Conservation (phyloP, 2,329 filamentous ascomycete species). For the Beauveria sp. region DNA sequence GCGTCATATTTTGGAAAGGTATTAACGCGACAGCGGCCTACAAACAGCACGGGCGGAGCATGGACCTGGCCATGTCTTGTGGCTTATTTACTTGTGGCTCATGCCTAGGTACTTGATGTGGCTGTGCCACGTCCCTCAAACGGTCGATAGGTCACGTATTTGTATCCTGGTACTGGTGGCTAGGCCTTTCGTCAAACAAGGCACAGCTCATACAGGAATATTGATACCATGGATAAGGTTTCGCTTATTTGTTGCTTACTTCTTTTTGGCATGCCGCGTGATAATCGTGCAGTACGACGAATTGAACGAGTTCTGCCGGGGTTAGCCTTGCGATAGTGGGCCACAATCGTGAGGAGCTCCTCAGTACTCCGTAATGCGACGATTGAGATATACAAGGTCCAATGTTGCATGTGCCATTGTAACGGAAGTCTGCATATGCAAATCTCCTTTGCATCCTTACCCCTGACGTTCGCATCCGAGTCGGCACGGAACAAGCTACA, state of each 20-base stretch:
- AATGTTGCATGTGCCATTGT: neutral
- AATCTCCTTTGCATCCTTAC: neutral
- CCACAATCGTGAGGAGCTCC: neutral
- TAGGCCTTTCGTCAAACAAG: too few species aligned
- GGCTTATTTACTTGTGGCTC: neutral
- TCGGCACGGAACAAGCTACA: neutral
- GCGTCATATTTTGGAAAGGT: neutral
- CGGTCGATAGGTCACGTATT: too few species aligned
- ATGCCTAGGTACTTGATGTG: too few species aligned
- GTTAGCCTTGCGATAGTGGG: neutral
- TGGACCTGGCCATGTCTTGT: neutral
- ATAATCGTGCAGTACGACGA: too few species aligned
- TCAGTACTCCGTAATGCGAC: neutral
- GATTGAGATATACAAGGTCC: neutral
- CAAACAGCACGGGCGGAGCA: neutral
- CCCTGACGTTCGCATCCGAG: neutral
- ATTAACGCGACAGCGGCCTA: neutral
- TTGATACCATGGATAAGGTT: too few species aligned
- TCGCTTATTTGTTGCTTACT: too few species aligned
- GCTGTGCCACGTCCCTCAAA: neutral
- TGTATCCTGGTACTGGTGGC: neutral
- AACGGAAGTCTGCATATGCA: slow-evolving; percentile 4
- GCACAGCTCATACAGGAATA: neutral
- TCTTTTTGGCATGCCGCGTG: too few species aligned
- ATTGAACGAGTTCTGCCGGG: too few species aligned